Evolutionary conservation across 306 rosid genomes (phyloP).

Genomic region (Sophora flavescens): DNA sequence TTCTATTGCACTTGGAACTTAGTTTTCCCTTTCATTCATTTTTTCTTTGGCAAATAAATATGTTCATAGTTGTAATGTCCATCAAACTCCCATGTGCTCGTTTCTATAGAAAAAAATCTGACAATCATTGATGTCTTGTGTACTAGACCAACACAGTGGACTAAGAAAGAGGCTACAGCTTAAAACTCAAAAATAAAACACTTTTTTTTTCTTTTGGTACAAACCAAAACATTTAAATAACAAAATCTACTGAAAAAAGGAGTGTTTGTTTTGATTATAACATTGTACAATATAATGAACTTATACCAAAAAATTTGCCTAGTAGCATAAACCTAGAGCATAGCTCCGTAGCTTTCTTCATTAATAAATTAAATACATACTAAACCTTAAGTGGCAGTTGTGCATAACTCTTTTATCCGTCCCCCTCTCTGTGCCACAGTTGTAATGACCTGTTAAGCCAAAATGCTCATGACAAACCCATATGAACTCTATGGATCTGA

Average conservation of each 20-base stretch:
- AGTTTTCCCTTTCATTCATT: too few species aligned
- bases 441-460: conserved; percentile 34
- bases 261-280: conserved; percentile 26
- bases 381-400: conserved; percentile 31
- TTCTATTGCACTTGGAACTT: too few species aligned
- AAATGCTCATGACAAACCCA: conserved; percentile 42
- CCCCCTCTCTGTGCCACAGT: conserved; percentile 38
- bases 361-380: conserved; percentile 42
- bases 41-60: too few species aligned
- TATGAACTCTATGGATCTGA: conserved; percentile 35
- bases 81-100: too few species aligned
- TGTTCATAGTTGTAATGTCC: too few species aligned
- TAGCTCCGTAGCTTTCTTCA: conserved; percentile 41
- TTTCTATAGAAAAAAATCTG: too few species aligned
- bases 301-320: conserved; percentile 45
- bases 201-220: not conserved
- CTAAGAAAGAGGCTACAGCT: not conserved
- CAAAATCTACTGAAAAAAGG: not conserved
- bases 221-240: conserved; percentile 6
- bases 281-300: conserved; percentile 41
- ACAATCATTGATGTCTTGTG: too few species aligned
- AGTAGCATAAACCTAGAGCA: conserved; percentile 45
- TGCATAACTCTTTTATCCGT: conserved; percentile 43
- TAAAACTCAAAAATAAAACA: conserved; percentile 25
- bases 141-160: not conserved